Evolutionary conservation across 805 yeast genomes (phyloP).

Genomic region (Sugiyamaella qingdaonensis): DNA sequence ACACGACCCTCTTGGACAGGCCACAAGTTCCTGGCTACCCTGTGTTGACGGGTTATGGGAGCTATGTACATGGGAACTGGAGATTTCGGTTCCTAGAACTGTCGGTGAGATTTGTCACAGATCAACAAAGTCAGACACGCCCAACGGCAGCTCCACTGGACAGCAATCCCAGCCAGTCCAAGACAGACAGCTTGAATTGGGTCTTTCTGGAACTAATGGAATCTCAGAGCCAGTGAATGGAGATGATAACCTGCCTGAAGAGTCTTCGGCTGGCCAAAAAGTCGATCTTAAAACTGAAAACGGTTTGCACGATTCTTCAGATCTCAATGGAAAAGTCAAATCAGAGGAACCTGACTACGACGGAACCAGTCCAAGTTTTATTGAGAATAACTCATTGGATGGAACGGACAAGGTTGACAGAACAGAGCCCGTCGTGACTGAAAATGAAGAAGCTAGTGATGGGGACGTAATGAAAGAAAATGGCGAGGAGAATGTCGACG

Average conservation of each 20-base stretch:
- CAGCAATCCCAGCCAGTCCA: neutral
- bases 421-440: neutral
- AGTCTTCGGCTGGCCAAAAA: neutral
- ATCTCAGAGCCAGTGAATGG: neutral
- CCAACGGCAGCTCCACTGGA: neutral
- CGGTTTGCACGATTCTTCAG: conserved; percentile 15
- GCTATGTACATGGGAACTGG: conserved; percentile 87
- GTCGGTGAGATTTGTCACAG: conserved; percentile 52
- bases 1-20: conserved; percentile 69
- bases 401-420: neutral
- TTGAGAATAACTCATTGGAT: conserved; percentile 18
- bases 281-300: conserved; percentile 9
- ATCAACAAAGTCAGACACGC: neutral
- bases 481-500: neutral
- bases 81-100: conserved; percentile 77
- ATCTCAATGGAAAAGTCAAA: conserved; percentile 30
- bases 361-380: conserved; percentile 13
- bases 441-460: conserved; percentile 13
- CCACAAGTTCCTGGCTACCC: conserved; percentile 97
- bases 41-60: conserved; percentile 88
- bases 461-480: conserved; percentile 19
- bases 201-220: too few species aligned
- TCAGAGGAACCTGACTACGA: conserved; percentile 20
- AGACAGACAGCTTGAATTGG: neutral
- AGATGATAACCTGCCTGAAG: neutral